Evolutionary conservation across 2,329 filamentous ascomycete species (phyloP).

Genomic region (Exserohilum rostratum): DNA sequence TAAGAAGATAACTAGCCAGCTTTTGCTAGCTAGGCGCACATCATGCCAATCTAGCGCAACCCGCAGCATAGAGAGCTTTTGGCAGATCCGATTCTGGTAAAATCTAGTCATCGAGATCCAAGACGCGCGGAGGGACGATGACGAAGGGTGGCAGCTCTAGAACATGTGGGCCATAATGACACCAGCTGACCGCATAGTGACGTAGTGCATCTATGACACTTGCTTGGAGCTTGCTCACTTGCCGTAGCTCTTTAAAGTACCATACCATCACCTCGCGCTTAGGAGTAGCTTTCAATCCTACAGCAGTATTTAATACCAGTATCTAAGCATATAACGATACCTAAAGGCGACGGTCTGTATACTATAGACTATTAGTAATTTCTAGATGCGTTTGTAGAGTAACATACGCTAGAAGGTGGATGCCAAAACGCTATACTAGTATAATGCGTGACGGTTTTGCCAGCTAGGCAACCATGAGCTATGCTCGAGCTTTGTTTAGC

Average conservation of each 20-base stretch:
- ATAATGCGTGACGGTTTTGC: background rate
- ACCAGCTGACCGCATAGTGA: background rate
- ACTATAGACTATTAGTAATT: background rate
- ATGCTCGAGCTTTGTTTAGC: background rate
- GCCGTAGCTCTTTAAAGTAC: background rate
- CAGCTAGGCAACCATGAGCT: background rate
- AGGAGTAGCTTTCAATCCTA: background rate
- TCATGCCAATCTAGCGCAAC: background rate
- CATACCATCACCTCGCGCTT: background rate
- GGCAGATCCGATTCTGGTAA: background rate
- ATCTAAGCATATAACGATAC: background rate
- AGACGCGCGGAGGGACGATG: background rate
- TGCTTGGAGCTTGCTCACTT: background rate
- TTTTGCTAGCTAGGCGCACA: background rate
- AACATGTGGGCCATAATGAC: background rate
- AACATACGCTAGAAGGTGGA: background rate
- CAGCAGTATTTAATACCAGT: background rate
- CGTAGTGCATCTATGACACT: background rate
- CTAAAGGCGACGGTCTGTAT: background rate
- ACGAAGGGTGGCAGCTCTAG: background rate
- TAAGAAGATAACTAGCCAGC: background rate
- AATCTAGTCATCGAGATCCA: background rate
- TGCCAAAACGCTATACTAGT: background rate
- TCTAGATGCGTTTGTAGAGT: background rate
- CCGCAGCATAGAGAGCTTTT: background rate